Evolutionary conservation across 768 basidiomycete genomes (phyloP).

Genomic region (Phlebiopsis flavidoalba): DNA sequence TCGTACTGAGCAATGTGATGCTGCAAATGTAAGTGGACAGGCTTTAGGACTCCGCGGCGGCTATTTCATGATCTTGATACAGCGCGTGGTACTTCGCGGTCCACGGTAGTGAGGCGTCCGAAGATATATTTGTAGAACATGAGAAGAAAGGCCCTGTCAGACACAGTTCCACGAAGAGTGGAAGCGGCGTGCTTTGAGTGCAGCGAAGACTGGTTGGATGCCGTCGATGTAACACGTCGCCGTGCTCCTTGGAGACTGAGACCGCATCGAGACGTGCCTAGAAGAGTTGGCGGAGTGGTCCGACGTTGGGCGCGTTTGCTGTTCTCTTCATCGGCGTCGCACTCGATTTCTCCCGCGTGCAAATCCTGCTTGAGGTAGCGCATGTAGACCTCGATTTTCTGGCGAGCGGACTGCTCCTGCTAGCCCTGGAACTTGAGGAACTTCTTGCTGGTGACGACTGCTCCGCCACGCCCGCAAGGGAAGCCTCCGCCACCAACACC

Average conservation of each 20-base stretch:
- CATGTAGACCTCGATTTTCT: slow-evolving; percentile 95
- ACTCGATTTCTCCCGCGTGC: slow-evolving; percentile 85
- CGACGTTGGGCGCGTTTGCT: slow-evolving; percentile 55
- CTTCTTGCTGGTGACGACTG: slow-evolving; percentile 95
- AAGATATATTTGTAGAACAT: slow-evolving; percentile 99
- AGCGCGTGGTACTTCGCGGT: slow-evolving; percentile 96
- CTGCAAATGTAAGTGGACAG: slow-evolving; percentile 93
- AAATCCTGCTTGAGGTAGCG: slow-evolving; percentile 94
- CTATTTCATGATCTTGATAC: slow-evolving; percentile 98
- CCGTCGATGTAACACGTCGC: slow-evolving; percentile 91
- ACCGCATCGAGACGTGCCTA: slow-evolving; percentile 84
- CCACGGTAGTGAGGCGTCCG: slow-evolving; percentile 91
- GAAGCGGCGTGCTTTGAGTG: slow-evolving; percentile 95
- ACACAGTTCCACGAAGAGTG: slow-evolving; percentile 99
- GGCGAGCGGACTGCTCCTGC: slow-evolving; percentile 86
- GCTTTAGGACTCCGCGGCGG: slow-evolving; percentile 89
- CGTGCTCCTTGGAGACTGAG: slow-evolving; percentile 89
- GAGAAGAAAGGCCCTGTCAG: slow-evolving; percentile 88
- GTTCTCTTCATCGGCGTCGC: slow-evolving; percentile 89
- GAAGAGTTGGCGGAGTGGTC: no score
- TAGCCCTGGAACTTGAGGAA: slow-evolving; percentile 94
- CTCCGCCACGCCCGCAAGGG: no score
- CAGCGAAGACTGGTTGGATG: slow-evolving; percentile 86
- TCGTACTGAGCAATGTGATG: slow-evolving; percentile 87
- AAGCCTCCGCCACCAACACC: slow-evolving; percentile 56